Percentiles rank a stretch among this genome's conserved stretches.
Evolutionary conservation across 2,329 filamentous ascomycete species (phyloP).

Genomic region (Microdochium bolleyi): DNA sequence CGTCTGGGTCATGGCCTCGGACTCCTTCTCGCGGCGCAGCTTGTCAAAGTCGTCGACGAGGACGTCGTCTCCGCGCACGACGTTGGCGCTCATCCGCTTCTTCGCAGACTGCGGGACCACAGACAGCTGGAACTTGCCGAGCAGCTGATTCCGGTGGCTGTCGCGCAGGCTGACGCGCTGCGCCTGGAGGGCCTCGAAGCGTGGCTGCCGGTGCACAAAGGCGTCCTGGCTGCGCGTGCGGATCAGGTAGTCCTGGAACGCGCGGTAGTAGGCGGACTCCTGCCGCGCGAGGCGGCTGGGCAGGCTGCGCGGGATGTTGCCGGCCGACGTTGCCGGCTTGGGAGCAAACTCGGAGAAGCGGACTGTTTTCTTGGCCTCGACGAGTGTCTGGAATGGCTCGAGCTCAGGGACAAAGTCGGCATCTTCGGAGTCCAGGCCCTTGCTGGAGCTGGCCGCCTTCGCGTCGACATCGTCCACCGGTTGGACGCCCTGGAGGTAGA

Average conservation of each 20-base stretch:
- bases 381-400: conserved; percentile 13
- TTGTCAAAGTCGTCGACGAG: conserved; percentile 55
- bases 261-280: conserved; percentile 80
- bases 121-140: conserved; percentile 76
- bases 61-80: conserved; percentile 63
- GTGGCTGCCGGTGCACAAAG: conserved; percentile 75
- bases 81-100: conserved; percentile 64
- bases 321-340: conserved; percentile 14
- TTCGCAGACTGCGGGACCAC: conserved; percentile 60
- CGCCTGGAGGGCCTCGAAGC: conserved; percentile 83
- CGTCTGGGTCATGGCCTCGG: conserved; percentile 71
- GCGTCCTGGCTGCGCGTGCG: conserved; percentile 62
- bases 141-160: conserved; percentile 70
- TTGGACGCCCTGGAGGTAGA: conserved; percentile 64
- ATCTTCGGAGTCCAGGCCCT: not conserved
- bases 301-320: conserved; percentile 38
- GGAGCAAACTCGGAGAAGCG: conserved; percentile 56
- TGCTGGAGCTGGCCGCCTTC: conserved; percentile 8
- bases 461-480: conserved; percentile 34
- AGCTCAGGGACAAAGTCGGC: conserved; percentile 18
- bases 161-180: conserved; percentile 67
- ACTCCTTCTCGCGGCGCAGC: conserved; percentile 65
- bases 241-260: conserved; percentile 69
- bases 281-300: conserved; percentile 44
- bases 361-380: conserved; percentile 61